These are phyloP conservation scores for Yamadazyma endophytica DNA, from an alignment of 805 yeast species.

Conservation along the genomic window DNA sequence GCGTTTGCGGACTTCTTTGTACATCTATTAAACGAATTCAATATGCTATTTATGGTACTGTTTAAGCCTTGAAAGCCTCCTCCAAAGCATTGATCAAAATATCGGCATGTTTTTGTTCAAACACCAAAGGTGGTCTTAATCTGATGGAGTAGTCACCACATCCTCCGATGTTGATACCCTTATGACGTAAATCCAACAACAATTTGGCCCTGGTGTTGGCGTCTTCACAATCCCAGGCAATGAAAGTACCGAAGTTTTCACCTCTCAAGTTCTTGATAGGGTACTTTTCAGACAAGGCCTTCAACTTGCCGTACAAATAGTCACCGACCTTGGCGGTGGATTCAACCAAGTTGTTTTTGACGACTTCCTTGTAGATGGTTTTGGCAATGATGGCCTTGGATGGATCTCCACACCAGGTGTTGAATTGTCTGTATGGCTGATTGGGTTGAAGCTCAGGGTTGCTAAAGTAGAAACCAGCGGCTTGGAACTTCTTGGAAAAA, in stretches of 20 bases:
- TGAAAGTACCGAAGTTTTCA: constrained; percentile 57
- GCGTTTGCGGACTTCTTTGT: no score
- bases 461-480: constrained; percentile 66
- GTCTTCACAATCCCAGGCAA: constrained; percentile 56
- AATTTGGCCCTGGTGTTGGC: constrained; percentile 44
- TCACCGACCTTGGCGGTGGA: constrained; percentile 51
- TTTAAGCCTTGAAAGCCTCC: no score
- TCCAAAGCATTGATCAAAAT: constrained; percentile 45
- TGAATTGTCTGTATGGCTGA: constrained; percentile 64
- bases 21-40: no score
- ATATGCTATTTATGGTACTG: no score
- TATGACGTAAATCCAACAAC: constrained; percentile 40
- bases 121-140: constrained; percentile 62
- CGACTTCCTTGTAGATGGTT: constrained; percentile 53
- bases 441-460: constrained; percentile 57
- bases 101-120: constrained; percentile 60
- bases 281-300: constrained; percentile 32
- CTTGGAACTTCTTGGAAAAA: constrained; percentile 68
- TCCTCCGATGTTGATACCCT: constrained; percentile 66
- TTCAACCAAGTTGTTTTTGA: constrained; percentile 44
- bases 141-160: constrained; percentile 58
- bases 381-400: constrained; percentile 62
- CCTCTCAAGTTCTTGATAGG: constrained; percentile 58
- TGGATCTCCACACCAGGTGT: constrained; percentile 80
- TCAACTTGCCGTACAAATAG: constrained; percentile 46